A percentile compares a stretch with the other conserved stretches of the same genome.
Conservation (phyloP, 495 filamentous ascomycete species). For the Trichoderma asperelloides region DNA sequence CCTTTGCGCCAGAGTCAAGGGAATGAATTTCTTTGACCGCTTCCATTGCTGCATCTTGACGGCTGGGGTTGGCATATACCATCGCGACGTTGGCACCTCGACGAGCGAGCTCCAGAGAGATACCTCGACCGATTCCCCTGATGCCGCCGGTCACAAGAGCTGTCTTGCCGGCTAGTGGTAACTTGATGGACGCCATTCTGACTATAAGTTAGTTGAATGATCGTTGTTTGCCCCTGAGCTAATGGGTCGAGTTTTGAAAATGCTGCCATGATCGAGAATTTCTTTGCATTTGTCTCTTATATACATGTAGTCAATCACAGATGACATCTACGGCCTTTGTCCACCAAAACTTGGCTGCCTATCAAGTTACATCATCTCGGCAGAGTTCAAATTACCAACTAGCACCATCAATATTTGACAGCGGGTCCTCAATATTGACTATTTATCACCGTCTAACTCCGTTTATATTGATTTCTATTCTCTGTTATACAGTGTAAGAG, state of each 20-base stretch:
- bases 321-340: too few relatives aligned
- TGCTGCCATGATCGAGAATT: neutral
- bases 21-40: conserved; percentile 51
- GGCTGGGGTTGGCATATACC: conserved; percentile 62
- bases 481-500: too few relatives aligned
- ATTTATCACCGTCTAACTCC: neutral
- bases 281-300: neutral
- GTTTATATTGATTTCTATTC: neutral
- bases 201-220: neutral
- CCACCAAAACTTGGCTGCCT: too few relatives aligned
- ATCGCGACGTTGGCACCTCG: conserved; percentile 68
- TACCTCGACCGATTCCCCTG: conserved; percentile 67
- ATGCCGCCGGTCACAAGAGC: conserved; percentile 44
- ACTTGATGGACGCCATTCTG: neutral
- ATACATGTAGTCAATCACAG: neutral
- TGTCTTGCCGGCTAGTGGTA: conserved; percentile 39
- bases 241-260: neutral
- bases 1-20: conserved; percentile 43
- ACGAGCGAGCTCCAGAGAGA: conserved; percentile 67
- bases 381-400: neutral
- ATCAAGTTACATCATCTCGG: too few relatives aligned
- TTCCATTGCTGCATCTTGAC: conserved; percentile 44
- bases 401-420: too few relatives aligned
- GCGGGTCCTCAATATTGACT: neutral
- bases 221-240: neutral